phyloP scores from a whole-genome alignment of 805 yeast genomes.

The Diddensiella santjacobensis region DNA sequence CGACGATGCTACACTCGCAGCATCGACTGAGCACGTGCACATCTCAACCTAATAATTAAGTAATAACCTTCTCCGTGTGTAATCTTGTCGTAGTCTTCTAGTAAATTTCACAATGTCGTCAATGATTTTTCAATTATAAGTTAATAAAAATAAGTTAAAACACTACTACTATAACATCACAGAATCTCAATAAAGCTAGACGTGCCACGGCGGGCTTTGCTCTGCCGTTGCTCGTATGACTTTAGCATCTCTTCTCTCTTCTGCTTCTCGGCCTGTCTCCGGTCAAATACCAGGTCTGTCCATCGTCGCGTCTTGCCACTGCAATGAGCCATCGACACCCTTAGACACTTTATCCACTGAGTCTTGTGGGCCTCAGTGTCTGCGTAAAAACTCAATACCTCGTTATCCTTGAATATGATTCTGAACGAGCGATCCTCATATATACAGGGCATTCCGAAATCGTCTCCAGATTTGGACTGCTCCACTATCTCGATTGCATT shows the following conservation, averaged over 20 bases:
- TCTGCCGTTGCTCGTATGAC: constrained; percentile 12
- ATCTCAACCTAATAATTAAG: not conserved
- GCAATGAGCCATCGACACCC: constrained; percentile 43
- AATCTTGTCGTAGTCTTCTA: not conserved
- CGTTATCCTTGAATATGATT: constrained; percentile 69
- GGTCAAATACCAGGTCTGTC: constrained; percentile 18
- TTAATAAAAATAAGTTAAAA: not conserved
- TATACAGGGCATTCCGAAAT: constrained; percentile 41
- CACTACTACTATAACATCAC: not conserved
- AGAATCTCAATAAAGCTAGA: constrained; percentile 15
- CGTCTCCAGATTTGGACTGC: constrained; percentile 30
- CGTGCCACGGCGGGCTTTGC: constrained; percentile 6
- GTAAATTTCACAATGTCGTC: too few relatives aligned
- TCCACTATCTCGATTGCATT: constrained; percentile 33
- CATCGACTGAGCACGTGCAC: not conserved
- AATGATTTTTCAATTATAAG: too few relatives aligned
- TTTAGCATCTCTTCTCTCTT: constrained; percentile 9
- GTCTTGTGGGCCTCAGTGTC: constrained; percentile 58
- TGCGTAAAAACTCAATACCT: constrained; percentile 77
- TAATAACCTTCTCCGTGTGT: too few relatives aligned
- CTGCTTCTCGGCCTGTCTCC: constrained; percentile 12
- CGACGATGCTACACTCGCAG: not conserved
- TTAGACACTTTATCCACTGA: constrained; percentile 62
- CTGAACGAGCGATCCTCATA: constrained; percentile 78
- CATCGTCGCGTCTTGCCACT: constrained; percentile 17